Conservation (phyloP, 2,329 filamentous ascomycete species). For the Fusarium miscanthi region DNA sequence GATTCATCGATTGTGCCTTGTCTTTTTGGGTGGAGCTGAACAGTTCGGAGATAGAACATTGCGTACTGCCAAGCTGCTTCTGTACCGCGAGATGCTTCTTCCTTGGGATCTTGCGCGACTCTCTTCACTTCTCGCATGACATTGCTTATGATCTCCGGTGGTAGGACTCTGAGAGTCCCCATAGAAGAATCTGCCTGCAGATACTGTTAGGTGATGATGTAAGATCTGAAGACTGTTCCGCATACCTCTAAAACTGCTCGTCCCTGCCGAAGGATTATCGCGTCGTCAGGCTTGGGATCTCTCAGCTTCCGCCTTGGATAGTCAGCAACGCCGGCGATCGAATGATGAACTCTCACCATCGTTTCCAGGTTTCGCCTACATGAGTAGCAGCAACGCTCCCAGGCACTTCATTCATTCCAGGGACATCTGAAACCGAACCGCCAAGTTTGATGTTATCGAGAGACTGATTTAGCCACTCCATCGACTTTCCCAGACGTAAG, state of each 20-base stretch:
- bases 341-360: rapidly evolving
- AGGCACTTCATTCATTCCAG: not conserved
- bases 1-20: not conserved
- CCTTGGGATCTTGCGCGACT: rapidly evolving
- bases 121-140: not conserved
- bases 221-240: too few species aligned
- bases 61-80: not conserved
- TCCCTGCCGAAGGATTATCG: rapidly evolving
- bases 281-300: not conserved
- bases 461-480: not conserved
- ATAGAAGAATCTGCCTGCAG: not conserved
- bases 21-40: not conserved
- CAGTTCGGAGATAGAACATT: not conserved
- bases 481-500: rapidly evolving
- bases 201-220: not conserved
- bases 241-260: not conserved
- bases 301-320: not conserved
- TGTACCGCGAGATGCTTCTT: rapidly evolving
- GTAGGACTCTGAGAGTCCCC: rapidly evolving
- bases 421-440: not conserved
- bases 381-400: not conserved
- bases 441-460: rapidly evolving
- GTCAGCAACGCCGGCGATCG: rapidly evolving
- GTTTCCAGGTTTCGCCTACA: not conserved
- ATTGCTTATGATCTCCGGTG: not conserved